A percentile compares a stretch with the other conserved stretches of the same genome.
Evolutionary conservation across 306 rosid genomes (phyloP).

Genomic region (Dalbergia oliveri): DNA sequence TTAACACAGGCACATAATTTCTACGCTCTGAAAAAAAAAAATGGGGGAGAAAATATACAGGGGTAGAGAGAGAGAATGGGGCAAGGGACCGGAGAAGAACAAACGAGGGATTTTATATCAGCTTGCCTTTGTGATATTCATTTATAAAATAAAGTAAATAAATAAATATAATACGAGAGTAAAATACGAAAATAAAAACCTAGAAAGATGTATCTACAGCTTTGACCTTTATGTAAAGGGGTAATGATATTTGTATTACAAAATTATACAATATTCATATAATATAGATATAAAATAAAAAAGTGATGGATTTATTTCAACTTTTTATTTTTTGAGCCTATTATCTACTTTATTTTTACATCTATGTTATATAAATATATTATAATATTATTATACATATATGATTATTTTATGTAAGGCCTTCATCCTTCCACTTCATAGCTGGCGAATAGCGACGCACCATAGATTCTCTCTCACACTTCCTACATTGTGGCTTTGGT

Average conservation of each 20-base stretch:
- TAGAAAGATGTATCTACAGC: conserved; percentile 57
- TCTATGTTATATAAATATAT: too few species aligned
- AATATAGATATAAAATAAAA: too few species aligned
- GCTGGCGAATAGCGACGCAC: conserved; percentile 67
- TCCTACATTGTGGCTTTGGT: conserved; percentile 29
- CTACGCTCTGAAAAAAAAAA: not conserved
- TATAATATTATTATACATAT: too few species aligned
- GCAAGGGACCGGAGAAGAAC: conserved; percentile 38
- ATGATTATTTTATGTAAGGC: not conserved
- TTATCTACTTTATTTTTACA: too few species aligned
- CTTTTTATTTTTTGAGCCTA: too few species aligned
- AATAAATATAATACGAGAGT: not conserved
- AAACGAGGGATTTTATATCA: conserved; percentile 49
- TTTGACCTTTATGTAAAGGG: conserved; percentile 55
- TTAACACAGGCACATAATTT: conserved; percentile 44
- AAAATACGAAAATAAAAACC: conserved; percentile 15
- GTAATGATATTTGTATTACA: too few species aligned
- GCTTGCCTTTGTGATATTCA: conserved; percentile 3
- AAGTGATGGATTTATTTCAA: too few species aligned
- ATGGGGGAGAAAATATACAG: conserved; percentile 15
- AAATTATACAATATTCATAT: too few species aligned
- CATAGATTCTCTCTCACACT: conserved; percentile 54
- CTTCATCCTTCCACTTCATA: conserved; percentile 67
- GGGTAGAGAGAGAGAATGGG: not conserved
- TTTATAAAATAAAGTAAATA: not conserved